phyloP scores from a whole-genome alignment of 129 eudicot species.

The Solidago caesia region DNA sequence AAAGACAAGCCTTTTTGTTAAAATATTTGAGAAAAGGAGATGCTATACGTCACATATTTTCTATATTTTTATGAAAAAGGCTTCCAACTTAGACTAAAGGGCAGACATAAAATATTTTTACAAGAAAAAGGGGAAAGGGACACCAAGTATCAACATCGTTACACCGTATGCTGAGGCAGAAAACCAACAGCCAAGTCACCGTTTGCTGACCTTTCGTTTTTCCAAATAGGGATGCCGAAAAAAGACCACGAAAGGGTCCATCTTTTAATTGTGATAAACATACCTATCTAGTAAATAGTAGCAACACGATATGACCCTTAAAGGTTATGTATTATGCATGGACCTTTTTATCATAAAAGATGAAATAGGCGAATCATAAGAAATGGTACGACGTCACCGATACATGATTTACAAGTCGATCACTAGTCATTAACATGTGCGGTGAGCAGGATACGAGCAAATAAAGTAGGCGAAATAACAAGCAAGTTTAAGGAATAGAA shows the following conservation, averaged over 20 bases:
- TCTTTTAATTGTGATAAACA: slow-evolving; percentile 8
- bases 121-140: slow-evolving; percentile 28
- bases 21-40: slow-evolving; percentile 15
- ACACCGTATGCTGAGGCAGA: slow-evolving; percentile 25
- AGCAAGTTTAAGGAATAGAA: neutral
- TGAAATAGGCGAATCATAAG: no score
- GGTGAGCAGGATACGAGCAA: no score
- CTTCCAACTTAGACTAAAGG: slow-evolving; percentile 28
- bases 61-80: neutral
- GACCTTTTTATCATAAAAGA: no score
- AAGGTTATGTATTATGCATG: neutral
- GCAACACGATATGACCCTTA: slow-evolving; percentile 5
- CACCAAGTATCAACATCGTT: slow-evolving; percentile 22
- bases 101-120: slow-evolving; percentile 9
- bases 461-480: no score
- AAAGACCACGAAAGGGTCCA: slow-evolving; percentile 11
- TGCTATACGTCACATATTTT: slow-evolving; percentile 2
- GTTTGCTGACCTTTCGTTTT: slow-evolving; percentile 6
- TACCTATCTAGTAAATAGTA: neutral
- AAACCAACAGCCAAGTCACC: neutral
- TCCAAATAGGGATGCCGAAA: slow-evolving; percentile 10
- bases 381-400: no score
- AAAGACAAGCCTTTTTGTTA: slow-evolving; percentile 4
- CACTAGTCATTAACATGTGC: no score
- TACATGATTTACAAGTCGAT: no score